A percentile compares a stretch with the other conserved stretches of the same genome.
phyloP scores from a whole-genome alignment of 345 rosid genomes.

The Litchi chinensis region DNA sequence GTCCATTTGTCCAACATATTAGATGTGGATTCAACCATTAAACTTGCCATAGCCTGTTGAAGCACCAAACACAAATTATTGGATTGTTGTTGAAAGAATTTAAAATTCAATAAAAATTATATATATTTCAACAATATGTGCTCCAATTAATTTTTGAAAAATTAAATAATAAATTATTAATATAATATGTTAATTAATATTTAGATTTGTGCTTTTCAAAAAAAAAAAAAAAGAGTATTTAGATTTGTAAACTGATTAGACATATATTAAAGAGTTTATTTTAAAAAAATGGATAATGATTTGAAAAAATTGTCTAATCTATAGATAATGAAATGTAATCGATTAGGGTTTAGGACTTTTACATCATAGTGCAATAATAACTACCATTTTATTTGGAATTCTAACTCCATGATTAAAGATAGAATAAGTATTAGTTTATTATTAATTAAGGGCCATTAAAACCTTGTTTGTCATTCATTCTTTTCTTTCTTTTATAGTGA shows the following conservation, averaged over 20 bases:
- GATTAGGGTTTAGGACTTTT: slow-evolving; percentile 6
- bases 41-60: slow-evolving; percentile 64
- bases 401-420: background rate
- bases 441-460: background rate
- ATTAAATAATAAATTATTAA: too few species aligned
- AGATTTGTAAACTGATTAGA: too few species aligned
- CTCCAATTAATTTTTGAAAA: too few species aligned
- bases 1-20: slow-evolving; percentile 78
- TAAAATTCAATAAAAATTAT: background rate
- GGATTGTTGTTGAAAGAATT: background rate
- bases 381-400: background rate
- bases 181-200: too few species aligned
- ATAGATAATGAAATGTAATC: background rate
- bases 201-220: too few species aligned
- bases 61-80: slow-evolving; percentile 17
- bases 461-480: background rate
- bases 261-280: background rate
- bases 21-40: slow-evolving; percentile 80
- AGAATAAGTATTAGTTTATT: background rate
- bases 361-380: background rate
- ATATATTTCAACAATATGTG: too few species aligned
- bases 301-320: background rate
- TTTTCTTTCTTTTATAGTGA: background rate
- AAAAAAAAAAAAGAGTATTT: too few species aligned
- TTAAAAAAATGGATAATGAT: background rate